Evolutionary conservation across 495 filamentous ascomycete species (phyloP).

Genomic region (Aspergillus mulundensis): DNA sequence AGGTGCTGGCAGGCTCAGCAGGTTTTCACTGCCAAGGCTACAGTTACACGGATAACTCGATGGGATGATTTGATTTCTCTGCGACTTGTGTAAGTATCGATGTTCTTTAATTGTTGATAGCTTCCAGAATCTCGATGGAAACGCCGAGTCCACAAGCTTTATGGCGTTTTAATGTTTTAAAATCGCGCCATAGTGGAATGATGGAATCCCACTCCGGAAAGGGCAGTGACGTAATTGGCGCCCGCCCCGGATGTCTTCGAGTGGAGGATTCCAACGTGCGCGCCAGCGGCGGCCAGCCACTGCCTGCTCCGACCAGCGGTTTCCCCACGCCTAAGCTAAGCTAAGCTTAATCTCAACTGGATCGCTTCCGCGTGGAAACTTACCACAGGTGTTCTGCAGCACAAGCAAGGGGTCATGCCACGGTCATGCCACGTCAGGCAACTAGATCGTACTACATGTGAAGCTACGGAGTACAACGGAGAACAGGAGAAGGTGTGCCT

Average conservation of each 20-base stretch:
- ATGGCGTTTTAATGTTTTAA: background rate
- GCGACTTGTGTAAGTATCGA: background rate
- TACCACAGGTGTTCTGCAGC: background rate
- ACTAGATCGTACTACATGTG: background rate
- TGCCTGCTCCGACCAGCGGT: no score
- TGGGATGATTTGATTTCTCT: background rate
- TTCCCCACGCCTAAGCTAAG: background rate
- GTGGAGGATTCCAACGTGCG: background rate
- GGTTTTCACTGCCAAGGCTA: background rate
- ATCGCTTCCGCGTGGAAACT: background rate
- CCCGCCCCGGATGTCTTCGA: background rate
- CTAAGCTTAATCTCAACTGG: slow-evolving; percentile 10
- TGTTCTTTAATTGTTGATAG: background rate
- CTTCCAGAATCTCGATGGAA: background rate
- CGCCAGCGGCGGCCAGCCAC: background rate
- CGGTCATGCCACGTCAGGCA: background rate
- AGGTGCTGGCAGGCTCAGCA: background rate
- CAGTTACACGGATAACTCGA: background rate
- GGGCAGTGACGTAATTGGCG: background rate
- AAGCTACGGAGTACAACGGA: background rate
- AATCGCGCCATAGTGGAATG: slow-evolving; percentile 6
- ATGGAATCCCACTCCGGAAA: background rate
- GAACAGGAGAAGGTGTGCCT: background rate
- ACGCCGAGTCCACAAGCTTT: background rate
- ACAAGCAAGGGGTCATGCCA: background rate